Evolutionary conservation across 768 basidiomycete genomes (phyloP).

Genomic region (Psilocybe sp.): DNA sequence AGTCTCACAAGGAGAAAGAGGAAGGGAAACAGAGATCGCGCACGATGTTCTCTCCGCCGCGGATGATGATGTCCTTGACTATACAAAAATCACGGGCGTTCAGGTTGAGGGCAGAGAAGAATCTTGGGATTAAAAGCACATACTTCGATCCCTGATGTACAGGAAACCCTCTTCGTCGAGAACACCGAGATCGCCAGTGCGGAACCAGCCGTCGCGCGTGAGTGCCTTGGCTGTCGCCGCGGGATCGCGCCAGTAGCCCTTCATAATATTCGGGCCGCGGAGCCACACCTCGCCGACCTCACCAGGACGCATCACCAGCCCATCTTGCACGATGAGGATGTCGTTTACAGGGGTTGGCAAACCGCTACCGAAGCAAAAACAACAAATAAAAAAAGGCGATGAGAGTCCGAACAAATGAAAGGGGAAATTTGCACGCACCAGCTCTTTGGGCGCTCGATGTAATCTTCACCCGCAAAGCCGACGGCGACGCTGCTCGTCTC

Average conservation of each 20-base stretch:
- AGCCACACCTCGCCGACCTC: conserved; percentile 50
- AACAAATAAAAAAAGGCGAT: neutral
- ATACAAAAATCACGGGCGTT: neutral
- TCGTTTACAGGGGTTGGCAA: conserved; percentile 55
- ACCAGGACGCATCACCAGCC: conserved; percentile 30
- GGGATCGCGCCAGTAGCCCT: conserved; percentile 56
- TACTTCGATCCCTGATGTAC: conserved; percentile 53
- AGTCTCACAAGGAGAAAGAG: neutral
- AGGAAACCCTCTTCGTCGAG: conserved; percentile 57
- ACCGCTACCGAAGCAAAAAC: conserved; percentile 34
- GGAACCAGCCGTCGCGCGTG: conserved; percentile 56
- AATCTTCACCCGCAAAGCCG: conserved; percentile 50
- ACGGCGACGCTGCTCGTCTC: conserved; percentile 61
- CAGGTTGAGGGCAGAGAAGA: neutral
- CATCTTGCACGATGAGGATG: conserved; percentile 45
- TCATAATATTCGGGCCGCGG: conserved; percentile 62
- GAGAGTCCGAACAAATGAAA: neutral
- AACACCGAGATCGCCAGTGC: conserved; percentile 51
- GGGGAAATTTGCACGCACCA: conserved; percentile 29
- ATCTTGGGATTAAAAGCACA: conserved; percentile 10
- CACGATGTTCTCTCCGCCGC: conserved; percentile 65
- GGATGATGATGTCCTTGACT: conserved; percentile 66
- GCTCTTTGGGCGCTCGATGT: conserved; percentile 40
- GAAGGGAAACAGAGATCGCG: conserved; percentile 17
- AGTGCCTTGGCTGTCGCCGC: conserved; percentile 19